Conservation (phyloP, 495 filamentous ascomycete species). For the Staphylotrichum tortipilum region DNA sequence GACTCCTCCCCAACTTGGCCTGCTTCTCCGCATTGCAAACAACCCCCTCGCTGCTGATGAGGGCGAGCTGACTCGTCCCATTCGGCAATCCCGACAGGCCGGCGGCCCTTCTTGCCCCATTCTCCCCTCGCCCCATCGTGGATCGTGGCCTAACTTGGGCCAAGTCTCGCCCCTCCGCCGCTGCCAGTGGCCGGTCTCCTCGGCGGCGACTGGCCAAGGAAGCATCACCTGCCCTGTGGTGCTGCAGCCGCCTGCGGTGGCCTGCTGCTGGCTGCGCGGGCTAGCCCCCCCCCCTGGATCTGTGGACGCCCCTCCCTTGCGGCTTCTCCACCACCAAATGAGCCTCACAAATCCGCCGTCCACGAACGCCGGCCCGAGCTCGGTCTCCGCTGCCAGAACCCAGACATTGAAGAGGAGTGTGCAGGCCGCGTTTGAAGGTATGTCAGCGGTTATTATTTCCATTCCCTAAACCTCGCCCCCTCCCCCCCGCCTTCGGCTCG, state of each 20-base stretch:
- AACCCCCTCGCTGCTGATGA: too few relatives aligned
- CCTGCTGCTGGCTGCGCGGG: neutral
- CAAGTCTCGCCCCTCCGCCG: neutral
- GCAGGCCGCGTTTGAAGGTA: slow-evolving; percentile 76
- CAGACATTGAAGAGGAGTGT: slow-evolving; percentile 63
- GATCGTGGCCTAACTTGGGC: neutral
- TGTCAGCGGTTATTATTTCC: slow-evolving; percentile 10
- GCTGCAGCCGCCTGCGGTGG: too few relatives aligned
- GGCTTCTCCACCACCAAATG: slow-evolving; percentile 25
- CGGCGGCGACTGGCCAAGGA: too few relatives aligned
- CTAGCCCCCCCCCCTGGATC: neutral
- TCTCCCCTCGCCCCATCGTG: neutral
- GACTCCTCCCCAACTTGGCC: too few relatives aligned
- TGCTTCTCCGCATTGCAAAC: neutral
- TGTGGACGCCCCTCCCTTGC: neutral
- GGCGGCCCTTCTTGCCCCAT: neutral
- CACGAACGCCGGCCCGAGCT: slow-evolving; percentile 36
- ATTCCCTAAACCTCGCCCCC: too few relatives aligned
- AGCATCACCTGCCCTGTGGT: too few relatives aligned
- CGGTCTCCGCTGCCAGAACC: slow-evolving; percentile 32
- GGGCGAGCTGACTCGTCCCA: slow-evolving; percentile 11
- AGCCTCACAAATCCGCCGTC: slow-evolving; percentile 40
- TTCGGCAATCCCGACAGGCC: slow-evolving; percentile 7
- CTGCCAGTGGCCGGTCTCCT: too few relatives aligned
- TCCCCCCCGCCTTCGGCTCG: too few relatives aligned